These are phyloP conservation scores for Macaranga tanarius DNA, from an alignment of 441 rosid species.

Conservation along the genomic window DNA sequence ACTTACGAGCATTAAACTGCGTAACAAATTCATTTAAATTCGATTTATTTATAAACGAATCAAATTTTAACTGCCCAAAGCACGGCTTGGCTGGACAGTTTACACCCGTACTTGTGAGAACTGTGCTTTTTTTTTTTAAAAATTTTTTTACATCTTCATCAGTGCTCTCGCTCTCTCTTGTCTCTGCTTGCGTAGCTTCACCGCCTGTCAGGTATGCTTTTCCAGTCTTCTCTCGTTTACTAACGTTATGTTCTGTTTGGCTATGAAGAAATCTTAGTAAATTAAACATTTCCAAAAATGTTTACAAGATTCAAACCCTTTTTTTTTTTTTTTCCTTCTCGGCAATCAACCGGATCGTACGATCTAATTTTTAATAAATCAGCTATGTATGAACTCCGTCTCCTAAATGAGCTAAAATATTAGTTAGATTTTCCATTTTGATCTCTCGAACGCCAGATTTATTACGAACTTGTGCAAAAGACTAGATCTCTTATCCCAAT, in stretches of 20 bases:
- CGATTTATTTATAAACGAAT: no score
- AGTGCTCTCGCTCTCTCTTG: neutral
- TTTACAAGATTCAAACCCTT: neutral
- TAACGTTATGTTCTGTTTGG: neutral
- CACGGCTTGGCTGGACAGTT: no score
- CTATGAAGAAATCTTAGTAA: neutral
- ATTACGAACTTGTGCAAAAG: neutral
- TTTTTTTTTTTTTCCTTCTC: neutral
- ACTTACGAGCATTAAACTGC: no score
- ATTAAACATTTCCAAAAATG: neutral
- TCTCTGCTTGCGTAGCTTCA: neutral
- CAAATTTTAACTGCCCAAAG: no score
- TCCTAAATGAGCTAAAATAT: neutral
- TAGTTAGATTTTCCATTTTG: neutral
- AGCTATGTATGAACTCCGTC: no score
- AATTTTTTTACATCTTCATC: no score
- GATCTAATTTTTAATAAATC: neutral
- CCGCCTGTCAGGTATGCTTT: conserved; percentile 7
- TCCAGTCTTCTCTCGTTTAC: neutral
- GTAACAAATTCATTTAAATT: no score
- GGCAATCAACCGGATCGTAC: neutral
- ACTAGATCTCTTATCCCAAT: conserved; percentile 12
- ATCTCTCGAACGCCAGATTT: neutral
- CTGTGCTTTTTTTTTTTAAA: no score
- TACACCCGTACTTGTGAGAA: no score